Percentiles rank a stretch among this genome's conserved stretches.
Evolutionary conservation across 2,329 filamentous ascomycete genomes (phyloP).

Genomic region (Stemphylium vesicarium): DNA sequence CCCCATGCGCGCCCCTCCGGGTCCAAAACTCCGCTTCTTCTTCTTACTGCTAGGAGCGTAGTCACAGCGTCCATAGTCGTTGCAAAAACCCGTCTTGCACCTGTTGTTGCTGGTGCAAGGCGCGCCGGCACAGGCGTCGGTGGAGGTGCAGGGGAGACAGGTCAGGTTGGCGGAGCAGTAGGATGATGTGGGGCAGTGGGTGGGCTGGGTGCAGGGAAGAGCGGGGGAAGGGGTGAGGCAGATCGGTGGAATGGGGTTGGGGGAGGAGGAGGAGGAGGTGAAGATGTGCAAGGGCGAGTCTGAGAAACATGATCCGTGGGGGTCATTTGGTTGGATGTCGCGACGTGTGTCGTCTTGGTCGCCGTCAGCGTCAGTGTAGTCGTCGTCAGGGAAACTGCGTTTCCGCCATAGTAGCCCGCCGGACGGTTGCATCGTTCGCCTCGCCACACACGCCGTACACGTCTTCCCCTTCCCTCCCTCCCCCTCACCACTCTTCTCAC

Average conservation of each 20-base stretch:
- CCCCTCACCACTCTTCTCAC: constrained; percentile 2
- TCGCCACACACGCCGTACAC: constrained; percentile 16
- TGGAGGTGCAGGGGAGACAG: constrained; percentile 28
- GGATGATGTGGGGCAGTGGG: constrained; percentile 33
- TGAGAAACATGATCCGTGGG: constrained; percentile 23
- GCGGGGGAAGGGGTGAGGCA: constrained; percentile 21
- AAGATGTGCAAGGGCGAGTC: constrained; percentile 25
- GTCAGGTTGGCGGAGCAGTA: constrained; percentile 41
- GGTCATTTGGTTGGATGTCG: constrained; percentile 10
- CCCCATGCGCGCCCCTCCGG: constrained; percentile 23
- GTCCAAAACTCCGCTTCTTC: constrained; percentile 28
- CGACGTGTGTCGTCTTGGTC: not conserved
- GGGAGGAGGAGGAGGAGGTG: not conserved
- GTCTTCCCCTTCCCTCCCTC: not conserved
- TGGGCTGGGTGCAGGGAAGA: constrained; percentile 32
- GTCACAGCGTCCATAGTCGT: constrained; percentile 37
- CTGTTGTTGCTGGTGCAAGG: constrained; percentile 34
- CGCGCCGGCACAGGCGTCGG: constrained; percentile 33
- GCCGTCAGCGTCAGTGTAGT: constrained; percentile 2
- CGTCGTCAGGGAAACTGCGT: not conserved
- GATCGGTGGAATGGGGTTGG: not conserved
- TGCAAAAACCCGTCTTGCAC: constrained; percentile 46
- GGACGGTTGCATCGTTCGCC: constrained; percentile 21
- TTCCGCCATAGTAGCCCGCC: not conserved
- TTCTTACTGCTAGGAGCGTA: constrained; percentile 24